Conservation (phyloP, 129 eudicot genomes). For the Lactuca saligna region DNA sequence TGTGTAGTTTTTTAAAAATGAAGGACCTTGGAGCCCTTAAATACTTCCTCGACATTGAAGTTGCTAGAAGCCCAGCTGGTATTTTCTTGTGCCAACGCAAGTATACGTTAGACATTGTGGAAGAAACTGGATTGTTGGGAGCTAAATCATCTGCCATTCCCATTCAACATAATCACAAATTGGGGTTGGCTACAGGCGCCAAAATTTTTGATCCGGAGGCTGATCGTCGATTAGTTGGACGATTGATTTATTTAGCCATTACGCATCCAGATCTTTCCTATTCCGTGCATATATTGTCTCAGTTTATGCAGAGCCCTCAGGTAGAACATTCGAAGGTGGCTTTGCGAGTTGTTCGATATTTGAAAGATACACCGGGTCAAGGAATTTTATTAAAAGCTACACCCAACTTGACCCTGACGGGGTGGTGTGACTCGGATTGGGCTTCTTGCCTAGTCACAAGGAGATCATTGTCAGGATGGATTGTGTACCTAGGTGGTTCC, state of each 20-base stretch:
- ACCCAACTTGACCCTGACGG: not conserved
- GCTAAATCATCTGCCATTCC: too few relatives aligned
- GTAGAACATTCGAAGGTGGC: constrained; percentile 1
- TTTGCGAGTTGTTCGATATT: not conserved
- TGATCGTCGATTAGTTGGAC: too few relatives aligned
- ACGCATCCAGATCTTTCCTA: not conserved
- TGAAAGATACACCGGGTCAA: not conserved
- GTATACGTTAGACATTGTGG: too few relatives aligned
- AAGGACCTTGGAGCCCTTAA: too few relatives aligned
- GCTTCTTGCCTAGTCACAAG: not conserved
- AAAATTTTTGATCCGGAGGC: not conserved
- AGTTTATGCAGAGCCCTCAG: not conserved
- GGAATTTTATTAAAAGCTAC: not conserved
- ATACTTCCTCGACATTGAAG: too few relatives aligned
- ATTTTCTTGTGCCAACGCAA: too few relatives aligned
- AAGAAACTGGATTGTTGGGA: too few relatives aligned
- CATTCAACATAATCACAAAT: not conserved
- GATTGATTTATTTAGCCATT: not conserved
- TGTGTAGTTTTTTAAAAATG: too few relatives aligned
- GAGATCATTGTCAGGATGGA: not conserved
- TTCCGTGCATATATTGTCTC: not conserved
- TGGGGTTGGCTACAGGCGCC: not conserved
- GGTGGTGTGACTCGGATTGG: constrained; percentile 11
- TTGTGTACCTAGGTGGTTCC: not conserved
- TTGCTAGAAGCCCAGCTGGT: too few relatives aligned